Evolutionary conservation across 75 land plant species (phyloP).

Genomic region (Picea glauca): DNA sequence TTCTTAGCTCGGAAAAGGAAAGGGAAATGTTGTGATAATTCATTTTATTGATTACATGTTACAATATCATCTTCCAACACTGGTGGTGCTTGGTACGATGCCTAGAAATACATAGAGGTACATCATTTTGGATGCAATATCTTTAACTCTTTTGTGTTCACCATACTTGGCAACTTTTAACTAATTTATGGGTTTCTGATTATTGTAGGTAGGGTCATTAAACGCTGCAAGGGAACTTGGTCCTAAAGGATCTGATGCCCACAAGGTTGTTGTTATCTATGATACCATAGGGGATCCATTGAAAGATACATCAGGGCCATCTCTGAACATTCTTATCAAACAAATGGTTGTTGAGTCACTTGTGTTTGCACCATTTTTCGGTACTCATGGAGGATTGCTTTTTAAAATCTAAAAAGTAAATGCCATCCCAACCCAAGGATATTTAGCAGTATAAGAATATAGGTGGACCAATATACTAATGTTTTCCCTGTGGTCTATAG

Average conservation of each 20-base stretch:
- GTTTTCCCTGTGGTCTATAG: too few relatives aligned
- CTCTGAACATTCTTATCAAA: conserved; percentile 42
- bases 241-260: conserved; percentile 39
- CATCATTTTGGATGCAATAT: neutral
- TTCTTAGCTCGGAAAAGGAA: too few relatives aligned
- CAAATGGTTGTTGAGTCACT: conserved; percentile 65
- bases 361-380: conserved; percentile 49
- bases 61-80: conserved; percentile 52
- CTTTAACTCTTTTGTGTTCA: neutral
- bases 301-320: conserved; percentile 45
- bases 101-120: conserved; percentile 53
- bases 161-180: neutral
- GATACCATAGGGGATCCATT: conserved; percentile 41
- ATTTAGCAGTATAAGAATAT: too few relatives aligned
- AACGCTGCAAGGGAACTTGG: conserved; percentile 58
- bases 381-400: conserved; percentile 23
- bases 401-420: neutral
- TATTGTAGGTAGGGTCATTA: conserved; percentile 33
- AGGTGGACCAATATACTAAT: too few relatives aligned
- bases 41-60: conserved; percentile 15
- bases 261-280: conserved; percentile 45
- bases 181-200: neutral
- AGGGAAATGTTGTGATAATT: neutral
- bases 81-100: conserved; percentile 52
- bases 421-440: too few relatives aligned